A percentile compares a stretch with the other conserved stretches of the same genome.
These are phyloP conservation scores for Adiantum capillusveneris DNA, from an alignment of 75 land plant genomes.

Conservation along the genomic window DNA sequence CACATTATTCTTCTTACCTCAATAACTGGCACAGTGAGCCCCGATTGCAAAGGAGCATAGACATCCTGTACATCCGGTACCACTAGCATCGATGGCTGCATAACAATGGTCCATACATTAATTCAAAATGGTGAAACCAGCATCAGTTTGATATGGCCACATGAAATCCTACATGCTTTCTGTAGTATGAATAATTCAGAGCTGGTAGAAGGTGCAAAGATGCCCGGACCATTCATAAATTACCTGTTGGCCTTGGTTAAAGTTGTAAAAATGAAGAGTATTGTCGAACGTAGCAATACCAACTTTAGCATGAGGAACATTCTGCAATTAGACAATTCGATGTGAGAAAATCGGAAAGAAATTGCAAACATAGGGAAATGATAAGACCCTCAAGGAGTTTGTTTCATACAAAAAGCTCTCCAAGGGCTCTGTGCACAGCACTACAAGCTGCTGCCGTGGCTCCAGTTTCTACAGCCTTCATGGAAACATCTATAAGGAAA, in stretches of 20 bases:
- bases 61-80: constrained; percentile 98
- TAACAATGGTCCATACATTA: too few species aligned
- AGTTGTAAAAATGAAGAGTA: constrained; percentile 84
- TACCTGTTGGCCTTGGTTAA: constrained; percentile 89
- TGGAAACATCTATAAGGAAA: constrained; percentile 92
- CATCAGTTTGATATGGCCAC: not conserved
- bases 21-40: constrained; percentile 69
- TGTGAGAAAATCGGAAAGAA: too few species aligned
- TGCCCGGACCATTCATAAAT: too few species aligned
- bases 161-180: not conserved
- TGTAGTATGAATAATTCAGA: too few species aligned
- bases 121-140: constrained; percentile 1
- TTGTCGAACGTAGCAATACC: constrained; percentile 97
- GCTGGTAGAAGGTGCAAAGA: too few species aligned
- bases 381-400: too few species aligned
- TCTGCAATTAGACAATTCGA: constrained; percentile 46
- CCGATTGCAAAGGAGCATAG: constrained; percentile 79
- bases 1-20: constrained; percentile 81
- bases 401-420: constrained; percentile 37
- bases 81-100: constrained; percentile 97
- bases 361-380: too few species aligned
- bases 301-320: constrained; percentile 80
- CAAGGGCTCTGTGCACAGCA: constrained; percentile 74
- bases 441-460: constrained; percentile 97
- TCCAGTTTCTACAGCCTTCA: constrained; percentile 90